phyloP scores from a whole-genome alignment of 2,329 filamentous ascomycete genomes.

The Akanthomyces dipterigenus region DNA sequence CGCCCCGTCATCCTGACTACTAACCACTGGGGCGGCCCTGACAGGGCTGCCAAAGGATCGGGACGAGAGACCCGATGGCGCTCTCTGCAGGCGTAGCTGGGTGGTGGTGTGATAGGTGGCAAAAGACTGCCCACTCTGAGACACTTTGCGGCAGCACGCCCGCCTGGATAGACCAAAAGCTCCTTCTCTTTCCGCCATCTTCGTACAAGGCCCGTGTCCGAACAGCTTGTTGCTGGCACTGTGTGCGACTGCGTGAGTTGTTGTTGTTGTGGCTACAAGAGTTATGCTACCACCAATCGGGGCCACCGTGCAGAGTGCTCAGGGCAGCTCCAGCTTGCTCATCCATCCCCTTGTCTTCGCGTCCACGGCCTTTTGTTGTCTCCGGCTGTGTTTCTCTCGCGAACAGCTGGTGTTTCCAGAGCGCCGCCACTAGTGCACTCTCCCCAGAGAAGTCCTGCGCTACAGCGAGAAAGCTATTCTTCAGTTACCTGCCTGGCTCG shows the following conservation, averaged over 20 bases:
- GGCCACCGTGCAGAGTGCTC: neutral
- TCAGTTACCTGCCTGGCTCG: too few relatives aligned
- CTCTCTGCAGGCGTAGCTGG: neutral
- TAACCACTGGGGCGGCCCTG: neutral
- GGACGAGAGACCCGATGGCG: neutral
- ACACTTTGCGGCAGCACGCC: neutral
- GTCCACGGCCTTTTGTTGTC: neutral
- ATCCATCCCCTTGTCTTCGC: neutral
- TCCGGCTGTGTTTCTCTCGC: neutral
- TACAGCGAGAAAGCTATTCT: too few relatives aligned
- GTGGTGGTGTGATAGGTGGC: neutral
- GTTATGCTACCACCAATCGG: neutral
- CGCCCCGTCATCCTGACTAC: neutral
- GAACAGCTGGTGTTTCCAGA: neutral
- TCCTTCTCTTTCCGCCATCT: neutral
- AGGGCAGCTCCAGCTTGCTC: neutral
- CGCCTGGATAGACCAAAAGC: neutral
- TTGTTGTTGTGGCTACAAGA: neutral
- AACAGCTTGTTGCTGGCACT: neutral
- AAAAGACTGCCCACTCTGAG: neutral
- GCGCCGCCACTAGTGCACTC: neutral
- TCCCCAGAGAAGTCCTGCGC: neutral
- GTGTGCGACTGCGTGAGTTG: neutral
- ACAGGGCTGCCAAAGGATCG: neutral
- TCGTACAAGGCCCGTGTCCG: neutral